phyloP scores from a whole-genome alignment of 768 basidiomycete species.

The Sarcodon sp. region DNA sequence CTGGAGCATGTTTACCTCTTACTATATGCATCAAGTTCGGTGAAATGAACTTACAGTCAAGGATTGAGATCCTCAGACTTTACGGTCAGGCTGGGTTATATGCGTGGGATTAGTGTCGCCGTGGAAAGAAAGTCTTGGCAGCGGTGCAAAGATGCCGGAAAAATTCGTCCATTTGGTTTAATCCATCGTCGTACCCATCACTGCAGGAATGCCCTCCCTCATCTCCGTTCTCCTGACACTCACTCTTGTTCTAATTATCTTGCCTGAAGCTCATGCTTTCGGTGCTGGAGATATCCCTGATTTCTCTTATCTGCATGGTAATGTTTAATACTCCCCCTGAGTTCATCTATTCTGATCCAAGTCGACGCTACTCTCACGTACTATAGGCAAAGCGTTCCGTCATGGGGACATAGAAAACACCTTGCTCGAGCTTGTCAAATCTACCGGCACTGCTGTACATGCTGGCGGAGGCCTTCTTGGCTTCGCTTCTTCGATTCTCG shows the following conservation, averaged over 20 bases:
- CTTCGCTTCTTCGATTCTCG: conserved; percentile 33
- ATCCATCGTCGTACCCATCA: conserved; percentile 2
- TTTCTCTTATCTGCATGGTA: conserved; percentile 54
- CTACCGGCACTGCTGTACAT: conserved; percentile 23
- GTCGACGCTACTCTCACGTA: neutral
- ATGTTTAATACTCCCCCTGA: conserved; percentile 6
- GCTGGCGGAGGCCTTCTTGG: conserved; percentile 32
- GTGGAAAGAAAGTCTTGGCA: too few species aligned
- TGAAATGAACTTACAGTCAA: too few species aligned
- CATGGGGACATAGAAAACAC: conserved; percentile 71
- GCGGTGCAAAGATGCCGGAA: too few species aligned
- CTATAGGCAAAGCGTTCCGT: conserved; percentile 53
- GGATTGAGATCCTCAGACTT: too few species aligned
- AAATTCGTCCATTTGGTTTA: neutral
- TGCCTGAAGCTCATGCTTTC: conserved; percentile 37
- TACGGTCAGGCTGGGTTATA: too few species aligned
- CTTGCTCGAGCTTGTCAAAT: conserved; percentile 45
- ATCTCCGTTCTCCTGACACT: conserved; percentile 13
- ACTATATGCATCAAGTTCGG: too few species aligned
- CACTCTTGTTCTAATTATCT: conserved; percentile 19
- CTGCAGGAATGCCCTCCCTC: conserved; percentile 9
- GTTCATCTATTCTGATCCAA: conserved; percentile 1
- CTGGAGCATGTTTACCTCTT: too few species aligned
- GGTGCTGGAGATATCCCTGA: conserved; percentile 63
- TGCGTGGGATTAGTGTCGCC: too few species aligned